These are phyloP conservation scores for Aspergillus brunneoviolaceus DNA, from an alignment of 2,329 filamentous ascomycete species.

Conservation along the genomic window DNA sequence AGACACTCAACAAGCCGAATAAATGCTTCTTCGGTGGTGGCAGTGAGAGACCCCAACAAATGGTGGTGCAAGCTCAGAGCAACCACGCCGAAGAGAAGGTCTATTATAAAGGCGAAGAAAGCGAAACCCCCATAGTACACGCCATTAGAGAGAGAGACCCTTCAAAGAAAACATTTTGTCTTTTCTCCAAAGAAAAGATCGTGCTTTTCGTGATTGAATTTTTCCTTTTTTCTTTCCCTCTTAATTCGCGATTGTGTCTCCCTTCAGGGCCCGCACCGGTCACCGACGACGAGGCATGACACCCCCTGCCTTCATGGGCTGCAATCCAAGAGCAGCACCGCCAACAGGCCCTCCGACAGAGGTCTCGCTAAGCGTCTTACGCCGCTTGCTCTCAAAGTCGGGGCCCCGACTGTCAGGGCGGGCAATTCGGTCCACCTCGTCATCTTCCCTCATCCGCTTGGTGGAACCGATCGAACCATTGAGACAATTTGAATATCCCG, in stretches of 20 bases:
- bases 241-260: neutral
- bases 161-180: slow-evolving; percentile 13
- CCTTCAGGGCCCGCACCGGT: slow-evolving; percentile 8
- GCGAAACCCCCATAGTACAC: slow-evolving; percentile 16
- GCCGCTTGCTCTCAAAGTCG: slow-evolving; percentile 69
- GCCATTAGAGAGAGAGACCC: slow-evolving; percentile 9
- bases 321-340: slow-evolving; percentile 39
- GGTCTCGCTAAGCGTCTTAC: slow-evolving; percentile 71
- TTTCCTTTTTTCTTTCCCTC: slow-evolving; percentile 2
- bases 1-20: neutral
- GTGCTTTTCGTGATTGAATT: slow-evolving; percentile 8
- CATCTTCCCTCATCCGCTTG: slow-evolving; percentile 65
- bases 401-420: slow-evolving; percentile 62
- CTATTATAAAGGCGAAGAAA: slow-evolving; percentile 18
- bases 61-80: slow-evolving; percentile 1
- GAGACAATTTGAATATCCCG: slow-evolving; percentile 55
- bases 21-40: neutral
- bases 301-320: slow-evolving; percentile 46
- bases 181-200: slow-evolving; percentile 6
- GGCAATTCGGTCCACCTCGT: slow-evolving; percentile 63
- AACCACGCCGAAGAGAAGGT: slow-evolving; percentile 14
- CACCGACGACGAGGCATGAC: slow-evolving; percentile 43
- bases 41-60: neutral
- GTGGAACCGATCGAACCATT: slow-evolving; percentile 62
- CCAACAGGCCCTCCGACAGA: slow-evolving; percentile 48